Evolutionary conservation across 164 flowering plant species (phyloP).

Genomic region (Dillenia suffruticosa): DNA sequence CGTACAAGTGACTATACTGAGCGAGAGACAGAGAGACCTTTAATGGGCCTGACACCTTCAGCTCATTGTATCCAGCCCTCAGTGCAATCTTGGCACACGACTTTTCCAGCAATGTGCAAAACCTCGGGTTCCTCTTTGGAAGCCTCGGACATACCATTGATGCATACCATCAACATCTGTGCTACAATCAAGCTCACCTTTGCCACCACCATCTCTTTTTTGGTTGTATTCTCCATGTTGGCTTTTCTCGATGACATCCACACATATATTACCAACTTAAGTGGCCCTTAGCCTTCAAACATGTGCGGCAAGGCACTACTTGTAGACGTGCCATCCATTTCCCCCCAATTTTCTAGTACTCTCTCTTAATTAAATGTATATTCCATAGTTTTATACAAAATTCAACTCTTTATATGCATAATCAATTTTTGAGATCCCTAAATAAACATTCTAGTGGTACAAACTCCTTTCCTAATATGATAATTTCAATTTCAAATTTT

Average conservation of each 20-base stretch:
- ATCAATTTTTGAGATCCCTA: too few relatives aligned
- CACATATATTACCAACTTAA: not conserved
- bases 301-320: not conserved
- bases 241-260: not conserved
- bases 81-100: constrained; percentile 83
- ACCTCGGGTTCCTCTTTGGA: constrained; percentile 17
- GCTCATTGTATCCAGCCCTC: constrained; percentile 62
- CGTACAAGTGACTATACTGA: too few relatives aligned
- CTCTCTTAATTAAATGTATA: too few relatives aligned
- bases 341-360: too few relatives aligned
- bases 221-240: constrained; percentile 9
- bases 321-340: not conserved
- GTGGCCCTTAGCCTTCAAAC: not conserved
- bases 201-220: constrained; percentile 15
- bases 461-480: too few relatives aligned
- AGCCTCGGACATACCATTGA: constrained; percentile 11
- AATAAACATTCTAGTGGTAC: too few relatives aligned
- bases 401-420: too few relatives aligned
- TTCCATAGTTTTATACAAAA: too few relatives aligned
- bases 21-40: constrained; percentile 32
- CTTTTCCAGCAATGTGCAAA: constrained; percentile 60
- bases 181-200: constrained; percentile 11
- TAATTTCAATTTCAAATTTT: too few relatives aligned
- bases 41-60: constrained; percentile 45
- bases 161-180: constrained; percentile 17